Evolutionary conservation across 2,329 filamentous ascomycete genomes (phyloP), one percentile per base, ranked within the genome.

Genomic region (Clonostachys rhizophaga): DNA sequence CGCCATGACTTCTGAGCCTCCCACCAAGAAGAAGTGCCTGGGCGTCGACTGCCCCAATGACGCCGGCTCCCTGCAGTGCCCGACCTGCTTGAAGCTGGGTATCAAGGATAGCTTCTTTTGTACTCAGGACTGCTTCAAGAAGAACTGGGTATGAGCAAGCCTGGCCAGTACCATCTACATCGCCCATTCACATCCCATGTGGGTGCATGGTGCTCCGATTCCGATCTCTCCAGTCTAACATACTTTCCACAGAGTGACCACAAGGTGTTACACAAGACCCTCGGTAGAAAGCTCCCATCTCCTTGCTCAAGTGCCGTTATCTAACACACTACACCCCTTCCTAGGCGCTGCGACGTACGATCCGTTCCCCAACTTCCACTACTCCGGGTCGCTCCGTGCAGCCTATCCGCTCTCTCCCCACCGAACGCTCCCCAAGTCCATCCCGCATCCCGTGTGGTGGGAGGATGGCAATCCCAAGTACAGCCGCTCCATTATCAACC

Each of bases 41-140:
- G 89, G 94, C 43, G 76, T 76, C 49, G 89, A 95, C 66, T 99
- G 94, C 75, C 76, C 80, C 39, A 96, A 96, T 53, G 86, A 92
- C 53, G 91, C 91, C 48, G 86, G 89, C 50, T 76, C 84, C 46
- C 74, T 99, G 42, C 91, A 97, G 68, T 99, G 94, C 68, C 94
- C 94, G 47, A 97, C 89, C 44, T 99, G 94, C 66, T 78, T 96
- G 60, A 96, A 96, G 71, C 74, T 91, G 41, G 89, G 87, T 46
- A 86, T 84, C 58, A 84, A 91, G 63, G 89, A 94, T 61, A 95
- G 90, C 72, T 96, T 84, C 71, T 99, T 97, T 73, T 99, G 94
- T 75, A 91, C 91, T 30, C 94, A 99, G 68, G 94, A 97, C 58
- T 99, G 94, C 76, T 99, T 99, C 74, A 97, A 96, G 78, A 86